Percentiles rank a stretch among this genome's conserved stretches.
Conservation (phyloP, 2,329 filamentous ascomycete genomes). For the Parafenestella ontariensis region DNA sequence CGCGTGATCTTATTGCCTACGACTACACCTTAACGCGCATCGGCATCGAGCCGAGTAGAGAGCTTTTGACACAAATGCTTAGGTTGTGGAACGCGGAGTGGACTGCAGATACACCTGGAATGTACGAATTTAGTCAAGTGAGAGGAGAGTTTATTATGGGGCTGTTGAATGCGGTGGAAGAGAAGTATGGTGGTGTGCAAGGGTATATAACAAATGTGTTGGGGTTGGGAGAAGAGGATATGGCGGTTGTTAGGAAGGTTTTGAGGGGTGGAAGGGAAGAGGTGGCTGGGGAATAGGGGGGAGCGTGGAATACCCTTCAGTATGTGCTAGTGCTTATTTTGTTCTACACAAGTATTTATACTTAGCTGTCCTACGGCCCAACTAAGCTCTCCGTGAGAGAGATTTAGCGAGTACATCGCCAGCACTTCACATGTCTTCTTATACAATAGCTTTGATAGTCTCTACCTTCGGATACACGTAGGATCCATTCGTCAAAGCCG, state of each 20-base stretch:
- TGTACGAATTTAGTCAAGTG: conserved; percentile 17
- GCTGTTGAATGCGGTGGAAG: conserved; percentile 18
- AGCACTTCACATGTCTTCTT: not conserved
- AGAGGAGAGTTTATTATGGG: conserved; percentile 17
- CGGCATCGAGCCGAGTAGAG: conserved; percentile 22
- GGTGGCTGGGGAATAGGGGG: too few relatives aligned
- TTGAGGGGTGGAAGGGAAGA: conserved; percentile 12
- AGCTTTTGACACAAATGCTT: conserved; percentile 19
- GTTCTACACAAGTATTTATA: too few relatives aligned
- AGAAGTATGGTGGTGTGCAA: conserved; percentile 22
- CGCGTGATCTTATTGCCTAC: conserved; percentile 15
- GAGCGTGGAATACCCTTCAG: too few relatives aligned
- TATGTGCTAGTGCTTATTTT: too few relatives aligned
- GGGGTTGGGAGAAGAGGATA: conserved; percentile 22
- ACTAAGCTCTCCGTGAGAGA: too few relatives aligned
- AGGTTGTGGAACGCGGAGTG: conserved; percentile 22
- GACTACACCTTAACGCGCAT: conserved; percentile 25
- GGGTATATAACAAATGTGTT: conserved; percentile 18
- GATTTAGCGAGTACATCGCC: too few relatives aligned
- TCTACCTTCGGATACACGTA: conserved; percentile 7
- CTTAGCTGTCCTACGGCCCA: too few relatives aligned
- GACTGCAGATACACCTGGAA: conserved; percentile 18
- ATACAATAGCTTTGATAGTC: not conserved
- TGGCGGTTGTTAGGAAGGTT: conserved; percentile 14
- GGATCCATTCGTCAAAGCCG: conserved; percentile 6